phyloP scores from a whole-genome alignment of 345 rosid genomes.

The Syzygium aqueum region DNA sequence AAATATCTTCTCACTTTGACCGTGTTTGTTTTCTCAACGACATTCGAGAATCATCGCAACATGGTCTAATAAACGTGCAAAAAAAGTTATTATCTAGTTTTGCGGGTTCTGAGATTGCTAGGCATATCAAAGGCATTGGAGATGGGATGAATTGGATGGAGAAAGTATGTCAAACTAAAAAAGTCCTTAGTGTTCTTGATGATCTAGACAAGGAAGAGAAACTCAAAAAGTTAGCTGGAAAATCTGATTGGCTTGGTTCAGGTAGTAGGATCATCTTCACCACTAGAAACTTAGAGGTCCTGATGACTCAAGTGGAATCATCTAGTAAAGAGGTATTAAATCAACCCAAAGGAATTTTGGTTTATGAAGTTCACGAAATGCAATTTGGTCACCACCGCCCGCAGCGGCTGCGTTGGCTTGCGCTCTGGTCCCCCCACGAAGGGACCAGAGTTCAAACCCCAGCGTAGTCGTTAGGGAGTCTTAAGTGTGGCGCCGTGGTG shows the following conservation, averaged over 20 bases:
- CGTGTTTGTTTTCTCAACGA: not conserved
- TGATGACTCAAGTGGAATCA: not conserved
- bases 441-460: no score
- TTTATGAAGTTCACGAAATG: not conserved
- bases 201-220: not conserved
- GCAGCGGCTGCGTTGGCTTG: no score
- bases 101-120: rapidly evolving
- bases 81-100: not conserved
- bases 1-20: not conserved
- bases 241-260: not conserved
- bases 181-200: not conserved
- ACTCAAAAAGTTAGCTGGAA: not conserved
- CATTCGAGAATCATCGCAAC: not conserved
- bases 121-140: not conserved
- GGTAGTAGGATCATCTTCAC: not conserved
- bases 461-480: no score
- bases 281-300: not conserved
- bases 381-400: rapidly evolving
- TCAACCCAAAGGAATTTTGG: not conserved
- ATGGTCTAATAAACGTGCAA: not conserved
- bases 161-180: not conserved
- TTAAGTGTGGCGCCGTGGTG: no score
- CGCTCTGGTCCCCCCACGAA: no score
- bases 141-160: not conserved
- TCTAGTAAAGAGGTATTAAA: rapidly evolving